A percentile compares a stretch with the other conserved stretches of the same genome.
These are phyloP conservation scores for Bipolaris zeicola DNA, from an alignment of 2,329 filamentous ascomycete genomes.

Conservation along the genomic window DNA sequence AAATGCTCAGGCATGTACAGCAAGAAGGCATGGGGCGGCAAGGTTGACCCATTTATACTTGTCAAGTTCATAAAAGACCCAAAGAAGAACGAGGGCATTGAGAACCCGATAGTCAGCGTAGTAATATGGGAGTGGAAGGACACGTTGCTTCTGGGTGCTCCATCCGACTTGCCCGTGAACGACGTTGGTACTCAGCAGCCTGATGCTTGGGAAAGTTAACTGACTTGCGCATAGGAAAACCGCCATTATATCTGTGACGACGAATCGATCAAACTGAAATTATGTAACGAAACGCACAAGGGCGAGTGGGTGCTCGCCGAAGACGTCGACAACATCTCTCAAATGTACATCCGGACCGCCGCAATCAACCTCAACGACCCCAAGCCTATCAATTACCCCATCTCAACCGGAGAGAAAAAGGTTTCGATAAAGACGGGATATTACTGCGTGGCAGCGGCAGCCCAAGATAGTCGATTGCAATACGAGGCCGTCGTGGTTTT, in stretches of 20 bases:
- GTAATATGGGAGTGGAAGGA: conserved; percentile 96
- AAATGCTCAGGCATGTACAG: conserved; percentile 95
- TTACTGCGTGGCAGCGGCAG: conserved; percentile 86
- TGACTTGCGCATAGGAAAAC: conserved; percentile 44
- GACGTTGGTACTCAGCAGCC: conserved; percentile 27
- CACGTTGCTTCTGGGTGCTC: conserved; percentile 75
- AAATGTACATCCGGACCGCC: conserved; percentile 75
- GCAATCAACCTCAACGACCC: conserved; percentile 82
- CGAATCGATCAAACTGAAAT: conserved; percentile 67
- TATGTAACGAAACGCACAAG: conserved; percentile 77
- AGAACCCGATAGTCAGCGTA: conserved; percentile 79
- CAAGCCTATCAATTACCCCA: conserved; percentile 75
- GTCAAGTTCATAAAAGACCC: conserved; percentile 71
- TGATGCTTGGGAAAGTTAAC: conserved; percentile 8
- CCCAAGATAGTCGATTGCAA: conserved; percentile 66
- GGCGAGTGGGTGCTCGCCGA: conserved; percentile 82
- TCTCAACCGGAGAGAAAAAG: conserved; percentile 57
- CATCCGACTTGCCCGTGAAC: conserved; percentile 41
- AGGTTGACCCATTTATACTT: conserved; percentile 85
- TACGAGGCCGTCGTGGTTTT: conserved; percentile 88
- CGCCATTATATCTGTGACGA: conserved; percentile 78
- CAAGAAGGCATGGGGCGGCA: conserved; percentile 83
- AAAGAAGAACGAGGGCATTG: conserved; percentile 60
- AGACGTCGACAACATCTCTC: conserved; percentile 74
- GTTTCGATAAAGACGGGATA: conserved; percentile 76